phyloP scores from a whole-genome alignment of 179 eudicot genomes.

The Amaranthus tricolor region DNA sequence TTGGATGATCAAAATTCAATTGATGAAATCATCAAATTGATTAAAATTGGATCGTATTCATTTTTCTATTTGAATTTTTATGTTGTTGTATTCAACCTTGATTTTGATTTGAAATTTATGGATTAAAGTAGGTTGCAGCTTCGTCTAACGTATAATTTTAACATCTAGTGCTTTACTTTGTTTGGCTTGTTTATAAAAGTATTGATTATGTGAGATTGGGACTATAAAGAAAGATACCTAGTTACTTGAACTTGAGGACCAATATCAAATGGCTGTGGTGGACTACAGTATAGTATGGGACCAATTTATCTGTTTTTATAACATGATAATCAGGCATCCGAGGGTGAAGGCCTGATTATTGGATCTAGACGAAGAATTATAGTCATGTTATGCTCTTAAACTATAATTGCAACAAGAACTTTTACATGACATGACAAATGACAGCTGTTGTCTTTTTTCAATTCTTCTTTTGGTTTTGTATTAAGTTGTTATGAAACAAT shows the following conservation, averaged over 20 bases:
- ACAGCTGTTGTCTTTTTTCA: slow-evolving; percentile 4
- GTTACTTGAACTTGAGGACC: neutral
- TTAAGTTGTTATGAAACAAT: neutral
- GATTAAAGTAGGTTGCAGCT: too few species aligned
- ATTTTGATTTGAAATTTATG: too few species aligned
- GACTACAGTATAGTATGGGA: slow-evolving; percentile 3
- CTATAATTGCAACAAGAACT: neutral
- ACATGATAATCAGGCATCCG: neutral
- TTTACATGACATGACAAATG: neutral
- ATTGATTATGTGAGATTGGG: too few species aligned
- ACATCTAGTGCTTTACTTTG: too few species aligned
- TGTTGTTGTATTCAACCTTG: too few species aligned
- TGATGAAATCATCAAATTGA: too few species aligned
- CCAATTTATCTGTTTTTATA: slow-evolving; percentile 1
- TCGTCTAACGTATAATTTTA: too few species aligned
- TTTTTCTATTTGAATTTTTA: too few species aligned
- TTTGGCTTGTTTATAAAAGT: too few species aligned
- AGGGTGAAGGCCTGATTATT: neutral
- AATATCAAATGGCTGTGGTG: neutral
- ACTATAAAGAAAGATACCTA: neutral
- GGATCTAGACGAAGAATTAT: slow-evolving; percentile 1
- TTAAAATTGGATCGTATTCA: too few species aligned
- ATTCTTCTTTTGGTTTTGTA: slow-evolving; percentile 3
- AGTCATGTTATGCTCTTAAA: neutral
- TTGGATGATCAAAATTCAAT: too few species aligned